These are phyloP conservation scores for Saccharomycopsis sp. DNA, from an alignment of 805 yeast genomes.

Conservation along the genomic window DNA sequence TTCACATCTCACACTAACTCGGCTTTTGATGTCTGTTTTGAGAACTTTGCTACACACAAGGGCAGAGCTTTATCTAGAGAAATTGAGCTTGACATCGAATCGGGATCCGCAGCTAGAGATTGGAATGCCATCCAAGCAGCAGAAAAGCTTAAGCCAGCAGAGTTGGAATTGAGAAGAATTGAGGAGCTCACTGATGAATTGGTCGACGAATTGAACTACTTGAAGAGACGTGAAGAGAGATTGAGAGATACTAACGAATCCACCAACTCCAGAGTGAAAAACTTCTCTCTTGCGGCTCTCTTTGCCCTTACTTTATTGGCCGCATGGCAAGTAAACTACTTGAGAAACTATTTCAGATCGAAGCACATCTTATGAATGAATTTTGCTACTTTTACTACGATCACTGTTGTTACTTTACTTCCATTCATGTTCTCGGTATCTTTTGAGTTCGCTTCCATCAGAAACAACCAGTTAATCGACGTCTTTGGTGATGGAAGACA, in stretches of 20 bases:
- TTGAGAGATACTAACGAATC: constrained; percentile 96
- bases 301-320: constrained; percentile 71
- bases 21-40: constrained; percentile 88
- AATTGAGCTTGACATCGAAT: constrained; percentile 84
- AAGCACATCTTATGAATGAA: constrained; percentile 61
- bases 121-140: constrained; percentile 93
- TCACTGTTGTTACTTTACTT: too few species aligned
- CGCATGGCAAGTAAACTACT: constrained; percentile 85
- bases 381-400: too few species aligned
- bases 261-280: constrained; percentile 86
- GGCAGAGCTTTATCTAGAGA: constrained; percentile 52
- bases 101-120: constrained; percentile 96
- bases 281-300: constrained; percentile 69
- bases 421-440: too few species aligned
- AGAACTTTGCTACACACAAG: constrained; percentile 43
- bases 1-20: constrained; percentile 80
- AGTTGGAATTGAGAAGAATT: constrained; percentile 79
- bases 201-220: constrained; percentile 69
- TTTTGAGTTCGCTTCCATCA: too few species aligned
- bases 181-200: constrained; percentile 85
- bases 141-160: constrained; percentile 89
- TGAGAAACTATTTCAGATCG: constrained; percentile 86
- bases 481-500: too few species aligned
- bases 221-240: constrained; percentile 82
- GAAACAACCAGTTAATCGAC: too few species aligned